Percentiles rank a stretch among this genome's conserved stretches.
These are phyloP conservation scores for Hymenoscyphus fructigenus DNA, from an alignment of 2,329 filamentous ascomycete genomes.

Conservation along the genomic window DNA sequence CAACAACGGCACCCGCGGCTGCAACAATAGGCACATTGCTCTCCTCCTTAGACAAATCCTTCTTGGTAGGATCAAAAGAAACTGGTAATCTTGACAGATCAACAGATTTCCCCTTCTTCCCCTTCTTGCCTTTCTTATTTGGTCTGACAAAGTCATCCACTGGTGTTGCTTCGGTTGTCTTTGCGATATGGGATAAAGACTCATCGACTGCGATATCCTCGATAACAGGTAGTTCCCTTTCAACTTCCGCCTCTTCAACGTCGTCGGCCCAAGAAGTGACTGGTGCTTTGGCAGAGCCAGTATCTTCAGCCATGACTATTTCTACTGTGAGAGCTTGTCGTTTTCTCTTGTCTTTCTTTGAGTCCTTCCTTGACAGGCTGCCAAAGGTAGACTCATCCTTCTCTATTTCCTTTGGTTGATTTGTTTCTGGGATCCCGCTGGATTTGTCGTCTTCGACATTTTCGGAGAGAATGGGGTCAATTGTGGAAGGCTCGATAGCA, in stretches of 20 bases:
- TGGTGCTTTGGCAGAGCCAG: slow-evolving; percentile 14
- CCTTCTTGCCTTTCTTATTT: slow-evolving; percentile 42
- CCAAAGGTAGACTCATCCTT: slow-evolving; percentile 8
- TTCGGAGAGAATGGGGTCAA: neutral
- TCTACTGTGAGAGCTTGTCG: slow-evolving; percentile 28
- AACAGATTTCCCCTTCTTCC: slow-evolving; percentile 35
- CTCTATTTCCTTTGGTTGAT: slow-evolving; percentile 2
- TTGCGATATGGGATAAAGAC: slow-evolving; percentile 34
- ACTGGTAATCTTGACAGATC: slow-evolving; percentile 16
- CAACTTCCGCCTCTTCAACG: slow-evolving; percentile 32
- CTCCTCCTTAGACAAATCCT: slow-evolving; percentile 27
- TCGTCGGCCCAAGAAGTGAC: slow-evolving; percentile 35
- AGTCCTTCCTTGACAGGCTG: slow-evolving; percentile 21
- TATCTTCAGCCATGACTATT: slow-evolving; percentile 13
- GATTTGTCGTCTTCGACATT: neutral
- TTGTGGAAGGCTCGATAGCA: slow-evolving; percentile 7
- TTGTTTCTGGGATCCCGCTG: neutral
- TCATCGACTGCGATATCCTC: slow-evolving; percentile 33
- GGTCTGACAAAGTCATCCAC: slow-evolving; percentile 32
- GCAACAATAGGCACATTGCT: slow-evolving; percentile 21
- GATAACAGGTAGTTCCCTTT: slow-evolving; percentile 31
- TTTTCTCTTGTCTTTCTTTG: slow-evolving; percentile 37
- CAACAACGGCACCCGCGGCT: slow-evolving; percentile 17
- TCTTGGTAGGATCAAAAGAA: slow-evolving; percentile 12
- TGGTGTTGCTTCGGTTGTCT: slow-evolving; percentile 25